Percentiles rank a stretch among this genome's conserved stretches.
Evolutionary conservation across 1,284 basidiomycete genomes (phyloP).

Genomic region (Cryptococcus sp.): DNA sequence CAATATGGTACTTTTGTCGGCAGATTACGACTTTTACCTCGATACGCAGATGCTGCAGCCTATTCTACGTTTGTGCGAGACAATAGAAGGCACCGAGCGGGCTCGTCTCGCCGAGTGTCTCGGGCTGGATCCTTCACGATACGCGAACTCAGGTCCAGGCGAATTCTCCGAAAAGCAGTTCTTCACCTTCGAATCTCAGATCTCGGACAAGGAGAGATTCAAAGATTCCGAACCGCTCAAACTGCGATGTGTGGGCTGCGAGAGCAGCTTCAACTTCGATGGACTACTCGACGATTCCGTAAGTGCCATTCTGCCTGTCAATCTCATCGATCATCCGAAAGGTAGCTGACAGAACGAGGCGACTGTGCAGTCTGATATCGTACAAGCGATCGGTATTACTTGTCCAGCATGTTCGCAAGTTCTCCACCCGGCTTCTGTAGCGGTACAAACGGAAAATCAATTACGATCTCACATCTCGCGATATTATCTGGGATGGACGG

Average conservation of each 20-base stretch:
- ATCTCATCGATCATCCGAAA: slow-evolving; percentile 5
- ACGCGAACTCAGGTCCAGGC: slow-evolving; percentile 57
- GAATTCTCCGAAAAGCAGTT: slow-evolving; percentile 70
- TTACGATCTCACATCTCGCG: slow-evolving; percentile 73
- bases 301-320: slow-evolving; percentile 7
- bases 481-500: slow-evolving; percentile 87
- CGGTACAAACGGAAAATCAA: slow-evolving; percentile 81
- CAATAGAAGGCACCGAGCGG: slow-evolving; percentile 93
- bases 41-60: slow-evolving; percentile 91
- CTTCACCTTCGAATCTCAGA: slow-evolving; percentile 82
- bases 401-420: slow-evolving; percentile 61
- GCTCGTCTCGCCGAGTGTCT: slow-evolving; percentile 90
- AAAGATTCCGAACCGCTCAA: slow-evolving; percentile 69
- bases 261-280: slow-evolving; percentile 64
- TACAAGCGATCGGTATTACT: slow-evolving; percentile 59
- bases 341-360: slow-evolving; percentile 2
- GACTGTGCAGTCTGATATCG: slow-evolving; percentile 38
- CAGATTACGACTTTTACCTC: slow-evolving; percentile 91
- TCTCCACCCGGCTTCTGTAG: slow-evolving; percentile 65
- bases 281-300: slow-evolving; percentile 56
- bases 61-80: slow-evolving; percentile 91
- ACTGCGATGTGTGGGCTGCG: slow-evolving; percentile 73
- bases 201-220: slow-evolving; percentile 86
- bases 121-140: slow-evolving; percentile 82
- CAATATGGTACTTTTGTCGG: neutral